Evolutionary conservation across 495 filamentous ascomycete species (phyloP).

Genomic region (Penicillium silybi): DNA sequence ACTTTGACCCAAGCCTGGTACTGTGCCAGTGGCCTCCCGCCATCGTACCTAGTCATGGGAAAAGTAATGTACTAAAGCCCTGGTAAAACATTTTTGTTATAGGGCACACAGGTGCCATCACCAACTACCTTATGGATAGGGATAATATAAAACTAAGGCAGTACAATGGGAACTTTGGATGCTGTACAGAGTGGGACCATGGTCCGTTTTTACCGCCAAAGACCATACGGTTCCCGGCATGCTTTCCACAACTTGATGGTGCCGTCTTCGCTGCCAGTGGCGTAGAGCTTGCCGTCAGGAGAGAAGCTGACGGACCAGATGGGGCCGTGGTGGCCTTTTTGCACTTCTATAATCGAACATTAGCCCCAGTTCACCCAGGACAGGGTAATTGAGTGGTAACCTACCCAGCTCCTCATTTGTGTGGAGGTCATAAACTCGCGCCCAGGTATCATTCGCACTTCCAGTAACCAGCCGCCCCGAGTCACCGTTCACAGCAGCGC

Average conservation of each 20-base stretch:
- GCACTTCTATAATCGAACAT: slow-evolving; percentile 58
- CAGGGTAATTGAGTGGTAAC: slow-evolving; percentile 16
- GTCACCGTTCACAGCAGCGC: slow-evolving; percentile 78
- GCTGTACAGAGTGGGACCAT: neutral
- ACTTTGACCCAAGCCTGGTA: neutral
- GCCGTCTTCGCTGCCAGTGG: slow-evolving; percentile 93
- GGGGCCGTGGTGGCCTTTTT: slow-evolving; percentile 96
- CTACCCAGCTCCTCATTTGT: slow-evolving; percentile 69
- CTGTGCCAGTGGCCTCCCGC: neutral
- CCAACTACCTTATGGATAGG: neutral
- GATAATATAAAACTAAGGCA: neutral
- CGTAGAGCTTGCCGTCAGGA: slow-evolving; percentile 91
- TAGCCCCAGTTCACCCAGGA: slow-evolving; percentile 7
- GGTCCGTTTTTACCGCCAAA: slow-evolving; percentile 51
- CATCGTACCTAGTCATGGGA: neutral
- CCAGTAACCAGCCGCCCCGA: slow-evolving; percentile 83
- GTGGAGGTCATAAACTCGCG: slow-evolving; percentile 84
- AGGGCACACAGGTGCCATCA: neutral
- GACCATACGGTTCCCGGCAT: slow-evolving; percentile 60
- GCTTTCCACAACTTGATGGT: slow-evolving; percentile 94
- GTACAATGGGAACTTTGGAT: neutral
- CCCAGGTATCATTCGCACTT: slow-evolving; percentile 86
- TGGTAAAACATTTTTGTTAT: neutral
- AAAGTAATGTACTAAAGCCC: neutral
- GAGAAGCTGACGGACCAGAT: slow-evolving; percentile 95